Percentiles rank a stretch among this genome's conserved stretches.
Conservation (phyloP, 2,329 filamentous ascomycete genomes). For the Trichoderma lentiforme region DNA sequence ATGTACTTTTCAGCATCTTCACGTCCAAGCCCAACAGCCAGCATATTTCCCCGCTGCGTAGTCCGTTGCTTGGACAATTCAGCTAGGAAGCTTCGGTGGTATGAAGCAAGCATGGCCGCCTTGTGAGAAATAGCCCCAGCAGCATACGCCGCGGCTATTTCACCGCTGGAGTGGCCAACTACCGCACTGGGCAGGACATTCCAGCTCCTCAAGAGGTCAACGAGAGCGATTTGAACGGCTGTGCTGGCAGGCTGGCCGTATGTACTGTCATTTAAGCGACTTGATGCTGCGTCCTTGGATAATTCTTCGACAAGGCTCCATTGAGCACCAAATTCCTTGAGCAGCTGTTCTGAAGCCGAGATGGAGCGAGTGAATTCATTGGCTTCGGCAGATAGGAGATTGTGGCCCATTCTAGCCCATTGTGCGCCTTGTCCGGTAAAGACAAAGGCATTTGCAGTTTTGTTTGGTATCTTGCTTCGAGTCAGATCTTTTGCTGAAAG, state of each 20-base stretch:
- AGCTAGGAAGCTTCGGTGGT: constrained; percentile 23
- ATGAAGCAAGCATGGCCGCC: constrained; percentile 25
- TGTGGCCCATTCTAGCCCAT: not conserved
- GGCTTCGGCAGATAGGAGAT: not conserved
- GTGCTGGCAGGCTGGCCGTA: constrained; percentile 24
- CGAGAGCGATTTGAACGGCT: constrained; percentile 25
- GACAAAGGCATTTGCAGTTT: not conserved
- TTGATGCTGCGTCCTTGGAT: not conserved
- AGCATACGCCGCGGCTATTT: constrained; percentile 38
- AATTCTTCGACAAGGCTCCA: constrained; percentile 12
- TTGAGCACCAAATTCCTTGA: not conserved
- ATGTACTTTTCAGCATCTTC: constrained; percentile 5
- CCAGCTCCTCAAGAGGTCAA: constrained; percentile 20
- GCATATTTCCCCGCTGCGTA: constrained; percentile 23
- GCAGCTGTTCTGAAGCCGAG: not conserved
- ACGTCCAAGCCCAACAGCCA: constrained; percentile 25
- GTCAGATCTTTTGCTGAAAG: not conserved
- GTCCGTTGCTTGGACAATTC: constrained; percentile 13
- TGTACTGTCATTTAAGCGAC: constrained; percentile 21
- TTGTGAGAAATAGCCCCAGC: constrained; percentile 24
- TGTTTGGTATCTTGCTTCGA: not conserved
- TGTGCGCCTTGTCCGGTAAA: constrained; percentile 12
- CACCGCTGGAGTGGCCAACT: constrained; percentile 27
- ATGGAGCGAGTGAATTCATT: not conserved
- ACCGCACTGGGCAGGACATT: constrained; percentile 21